Evolutionary conservation across 169 alveolate species (phyloP), one percentile per base, ranked within the genome.

Genomic region (Cryptosporidium viatorum): DNA sequence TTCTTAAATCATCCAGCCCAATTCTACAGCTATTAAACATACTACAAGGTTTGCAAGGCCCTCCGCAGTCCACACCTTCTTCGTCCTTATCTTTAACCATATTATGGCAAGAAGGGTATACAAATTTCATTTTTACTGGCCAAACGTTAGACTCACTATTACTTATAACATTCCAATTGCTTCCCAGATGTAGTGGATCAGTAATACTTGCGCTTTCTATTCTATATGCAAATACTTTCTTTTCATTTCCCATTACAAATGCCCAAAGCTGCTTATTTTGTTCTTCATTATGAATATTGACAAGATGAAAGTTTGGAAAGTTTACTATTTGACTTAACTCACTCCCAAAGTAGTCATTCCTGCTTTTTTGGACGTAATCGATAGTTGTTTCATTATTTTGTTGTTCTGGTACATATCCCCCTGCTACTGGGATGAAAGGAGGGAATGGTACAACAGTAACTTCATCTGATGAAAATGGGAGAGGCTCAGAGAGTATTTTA

Each of bases 21-120:
- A 73, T 41, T 26, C 45, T 51, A 65, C 89, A 80, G 18, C 55
- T 37, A 1, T n/a, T 14, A 39, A 80, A 91, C 18, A 91, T 69
- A 26, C 65, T 59, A 31, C 95, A 93, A 4, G 95, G 93, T 80
- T 93, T 60, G 73, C 95, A 93, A 37, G 87, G 73, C 14, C 95
- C 95, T 18, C 95, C 95, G 41, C 95, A 93, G 84, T 93, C 95
- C 52, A 93, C 86, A 29, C 94, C 93, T 68, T 92, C 93, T 65
- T 93, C 95, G 60, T 87, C 93, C 33, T 93, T 93, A 71, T 93
- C 93, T 51, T 93, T 92, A 50, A 86, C 92, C 59, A 93, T 93
- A 67, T 93, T 93, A 41, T 69, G 59, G 41, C 95, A 93, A 16
- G 95, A 85, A 48, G 94, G 94, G 45, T 80, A 80, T 8, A 80